Evolutionary conservation across 1,139 yeast genomes (phyloP), one percentile per base, ranked within the genome.

Genomic region (Zygotorulaspora mrakii): DNA sequence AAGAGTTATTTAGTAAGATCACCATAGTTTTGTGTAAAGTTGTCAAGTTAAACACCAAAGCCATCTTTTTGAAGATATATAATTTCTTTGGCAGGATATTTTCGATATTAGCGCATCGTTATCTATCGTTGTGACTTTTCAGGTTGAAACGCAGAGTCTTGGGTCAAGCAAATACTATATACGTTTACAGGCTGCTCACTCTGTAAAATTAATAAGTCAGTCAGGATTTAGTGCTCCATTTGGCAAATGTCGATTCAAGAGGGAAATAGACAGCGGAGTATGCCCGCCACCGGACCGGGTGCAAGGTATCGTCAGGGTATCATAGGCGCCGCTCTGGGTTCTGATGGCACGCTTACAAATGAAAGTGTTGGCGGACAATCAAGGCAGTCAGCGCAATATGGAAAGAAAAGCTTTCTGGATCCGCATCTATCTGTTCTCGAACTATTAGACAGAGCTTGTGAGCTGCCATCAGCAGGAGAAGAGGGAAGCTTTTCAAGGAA

Each of bases 401-500:
- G 42, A 22, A 39, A 43, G 28, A 49, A 38, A 23, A 52, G 55
- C 37, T 33, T 55, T 4, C 39, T 59, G 24, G 61, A 58, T 33
- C 64, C 64, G 9, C 63, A 59, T 40, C 43, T 54, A 7, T 57
- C 62, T 4, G 53, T 59, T 9, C 35, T 58, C 35, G 55, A 57
- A 27, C 45, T 55, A 26, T 37, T 59, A 31, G 54, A 47, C 17
- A 31, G 40, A 30, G 33, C 40, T 6, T 35, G 34, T 25, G 37
- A 27, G 29, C 30, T 35, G 18, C 42, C 22, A 14, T 14, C 23
- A 31, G 34, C 21, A 25, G 27, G 29, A 22, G 29, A 32, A 31
- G 33, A 33, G 20, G 39, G 31, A 11, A 12, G 17, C 31, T 28
- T 13, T 12, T 24, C 23, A 33, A 35, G 33, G 23, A 26, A 33